Base-by-base conservation (phyloP, 345 rosid genomes). In the Euphorbia tirucalli region DNA sequence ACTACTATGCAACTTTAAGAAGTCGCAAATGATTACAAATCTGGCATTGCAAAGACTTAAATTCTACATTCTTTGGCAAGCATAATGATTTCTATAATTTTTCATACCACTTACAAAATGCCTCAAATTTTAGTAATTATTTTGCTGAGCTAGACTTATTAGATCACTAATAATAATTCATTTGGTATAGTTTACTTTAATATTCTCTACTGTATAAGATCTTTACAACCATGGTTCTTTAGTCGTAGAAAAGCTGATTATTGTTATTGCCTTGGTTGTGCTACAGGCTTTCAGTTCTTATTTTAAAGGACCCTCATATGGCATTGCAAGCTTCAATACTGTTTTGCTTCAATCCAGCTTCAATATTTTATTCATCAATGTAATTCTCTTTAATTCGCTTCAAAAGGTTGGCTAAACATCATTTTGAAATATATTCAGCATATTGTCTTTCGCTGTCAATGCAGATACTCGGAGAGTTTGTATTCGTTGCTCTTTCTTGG, bases 281-380 rank as follows among this genome's bases (percentile, higher is more conserved):
- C 77, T 32, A 73, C 88, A 92, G 99, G 92, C 80, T 90, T 76
- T 89, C 99, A 32, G 77, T 82, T 71, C 62, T 83, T 77, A 75
- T 92, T 65, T 82, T 95, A 86, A 86, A 76, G 87, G 97, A 95
- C 72, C 66, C 83, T 61, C 81, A 82, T 49, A 88, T 87, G 15
- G 85, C 99, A 50, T 61, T 95, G 22, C 77, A 80, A 63, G 92
- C 99, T 74, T 87, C 97, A 0, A 9, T 88, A 19, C 76, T 92
- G 65, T 95, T 95, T 77, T 90, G 96, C 85, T 90, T 90, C 85
- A 92, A 92, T 71, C 97, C 97, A 0, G 97, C 97, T 0, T 92
- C 97, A 30, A 83, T 94, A 75, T 92, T 92, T 65, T 92, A 90
- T 74, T 84, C 97, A 6, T 89, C 97, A 64, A 82, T 94, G 98